A percentile compares a stretch with the other conserved stretches of the same genome.
Conservation (phyloP, 2,329 filamentous ascomycete genomes). For the Exophiala alcalophila region DNA sequence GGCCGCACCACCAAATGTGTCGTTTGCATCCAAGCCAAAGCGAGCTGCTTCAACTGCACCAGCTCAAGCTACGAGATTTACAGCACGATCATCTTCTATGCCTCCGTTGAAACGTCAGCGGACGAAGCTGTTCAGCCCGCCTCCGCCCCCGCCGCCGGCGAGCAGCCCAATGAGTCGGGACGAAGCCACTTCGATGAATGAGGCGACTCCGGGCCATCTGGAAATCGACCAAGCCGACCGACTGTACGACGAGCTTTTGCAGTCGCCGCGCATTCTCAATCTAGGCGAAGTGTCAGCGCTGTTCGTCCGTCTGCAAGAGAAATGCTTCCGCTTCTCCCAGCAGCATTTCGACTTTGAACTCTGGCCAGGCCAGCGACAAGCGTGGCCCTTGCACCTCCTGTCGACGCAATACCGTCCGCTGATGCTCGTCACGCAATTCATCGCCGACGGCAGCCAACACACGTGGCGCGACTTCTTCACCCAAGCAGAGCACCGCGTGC, state of each 20-base stretch:
- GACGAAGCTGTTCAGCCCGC: too few species aligned
- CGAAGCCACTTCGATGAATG: neutral
- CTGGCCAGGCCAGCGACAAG: conserved; percentile 11
- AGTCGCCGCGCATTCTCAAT: conserved; percentile 7
- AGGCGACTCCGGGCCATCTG: neutral
- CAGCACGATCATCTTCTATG: too few species aligned
- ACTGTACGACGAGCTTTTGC: neutral
- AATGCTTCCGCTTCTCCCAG: conserved; percentile 13
- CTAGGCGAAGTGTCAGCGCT: conserved; percentile 19
- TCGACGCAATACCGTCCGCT: conserved; percentile 10
- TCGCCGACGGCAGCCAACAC: conserved; percentile 19
- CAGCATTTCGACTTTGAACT: conserved; percentile 22
- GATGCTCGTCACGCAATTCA: conserved; percentile 12
- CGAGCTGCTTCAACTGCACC: too few species aligned
- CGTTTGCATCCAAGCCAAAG: too few species aligned
- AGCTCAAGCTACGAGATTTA: too few species aligned
- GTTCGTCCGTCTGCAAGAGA: conserved; percentile 22
- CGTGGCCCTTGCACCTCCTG: conserved; percentile 22
- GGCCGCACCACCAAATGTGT: too few species aligned
- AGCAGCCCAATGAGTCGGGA: too few species aligned
- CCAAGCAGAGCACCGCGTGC: conserved; percentile 15
- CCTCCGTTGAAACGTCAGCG: too few species aligned
- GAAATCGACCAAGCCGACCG: conserved; percentile 1
- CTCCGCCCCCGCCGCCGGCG: too few species aligned
- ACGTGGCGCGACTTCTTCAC: conserved; percentile 29